Conservation (phyloP, 768 basidiomycete species). For the Leucocoprinus sp. region DNA sequence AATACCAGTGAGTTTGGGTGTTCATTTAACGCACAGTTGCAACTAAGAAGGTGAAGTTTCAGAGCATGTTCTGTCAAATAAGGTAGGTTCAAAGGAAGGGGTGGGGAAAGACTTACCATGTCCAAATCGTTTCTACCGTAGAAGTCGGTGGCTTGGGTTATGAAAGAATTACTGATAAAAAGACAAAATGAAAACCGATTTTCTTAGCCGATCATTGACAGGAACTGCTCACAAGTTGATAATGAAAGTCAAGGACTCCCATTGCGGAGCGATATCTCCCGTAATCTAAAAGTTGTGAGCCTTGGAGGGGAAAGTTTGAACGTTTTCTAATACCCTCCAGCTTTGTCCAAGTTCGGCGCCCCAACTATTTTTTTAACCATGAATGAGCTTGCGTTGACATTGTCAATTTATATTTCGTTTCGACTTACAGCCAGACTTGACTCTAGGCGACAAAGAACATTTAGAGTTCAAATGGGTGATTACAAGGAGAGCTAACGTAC, state of each 20-base stretch:
- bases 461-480: not conserved
- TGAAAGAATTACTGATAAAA: constrained; percentile 51
- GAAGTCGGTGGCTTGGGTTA: constrained; percentile 54
- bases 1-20: not conserved
- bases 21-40: constrained; percentile 36
- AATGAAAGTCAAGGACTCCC: constrained; percentile 44
- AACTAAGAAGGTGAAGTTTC: constrained; percentile 26
- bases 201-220: constrained; percentile 15
- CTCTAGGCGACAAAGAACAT: constrained; percentile 24
- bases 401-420: not conserved
- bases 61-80: not conserved
- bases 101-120: constrained; percentile 42
- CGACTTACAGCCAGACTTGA: constrained; percentile 58
- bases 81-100: constrained; percentile 6
- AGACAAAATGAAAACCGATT: constrained; percentile 5
- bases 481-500: constrained; percentile 31
- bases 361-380: constrained; percentile 31
- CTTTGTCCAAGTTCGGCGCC: constrained; percentile 52
- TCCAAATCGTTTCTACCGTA: constrained; percentile 65
- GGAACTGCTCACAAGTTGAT: constrained; percentile 38
- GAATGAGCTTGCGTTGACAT: constrained; percentile 3
- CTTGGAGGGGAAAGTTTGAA: not conserved
- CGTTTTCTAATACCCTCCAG: constrained; percentile 47
- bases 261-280: constrained; percentile 39
- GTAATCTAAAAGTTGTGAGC: constrained; percentile 33